These are phyloP conservation scores for Rhodomyrtus psidioides DNA, from an alignment of 441 rosid species.

Conservation along the genomic window DNA sequence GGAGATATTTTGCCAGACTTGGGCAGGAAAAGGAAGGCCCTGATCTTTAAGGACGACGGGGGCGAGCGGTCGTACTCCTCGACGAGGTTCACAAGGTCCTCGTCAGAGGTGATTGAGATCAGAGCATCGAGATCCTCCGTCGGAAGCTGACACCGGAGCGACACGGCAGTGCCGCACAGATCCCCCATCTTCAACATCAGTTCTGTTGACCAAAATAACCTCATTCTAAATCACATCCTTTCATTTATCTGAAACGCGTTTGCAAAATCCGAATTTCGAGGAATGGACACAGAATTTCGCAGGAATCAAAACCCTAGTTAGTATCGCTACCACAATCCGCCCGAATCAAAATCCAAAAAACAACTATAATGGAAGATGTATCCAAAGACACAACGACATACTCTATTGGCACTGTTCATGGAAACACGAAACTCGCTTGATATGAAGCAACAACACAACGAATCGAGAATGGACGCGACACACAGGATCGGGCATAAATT, in stretches of 20 bases:
- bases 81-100: constrained; percentile 72
- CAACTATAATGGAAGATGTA: not conserved
- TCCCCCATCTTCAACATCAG: constrained; percentile 55
- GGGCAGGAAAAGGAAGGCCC: constrained; percentile 48
- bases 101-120: constrained; percentile 69
- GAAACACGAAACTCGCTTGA: not conserved
- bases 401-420: not conserved
- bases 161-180: constrained; percentile 47
- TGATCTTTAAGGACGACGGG: constrained; percentile 49
- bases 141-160: constrained; percentile 75
- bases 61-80: constrained; percentile 73
- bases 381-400: not conserved
- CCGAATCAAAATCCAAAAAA: not conserved
- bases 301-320: not conserved
- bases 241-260: not conserved
- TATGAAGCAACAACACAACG: not conserved
- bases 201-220: constrained; percentile 37
- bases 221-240: constrained; percentile 13
- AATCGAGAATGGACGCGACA: not conserved
- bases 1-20: constrained; percentile 22
- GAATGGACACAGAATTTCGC: not conserved
- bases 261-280: not conserved
- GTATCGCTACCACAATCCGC: not conserved
- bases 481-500: not conserved
- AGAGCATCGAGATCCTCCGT: constrained; percentile 85